Conservation (phyloP, 352 stramenopile species). For the Globisporangium cystogenes region DNA sequence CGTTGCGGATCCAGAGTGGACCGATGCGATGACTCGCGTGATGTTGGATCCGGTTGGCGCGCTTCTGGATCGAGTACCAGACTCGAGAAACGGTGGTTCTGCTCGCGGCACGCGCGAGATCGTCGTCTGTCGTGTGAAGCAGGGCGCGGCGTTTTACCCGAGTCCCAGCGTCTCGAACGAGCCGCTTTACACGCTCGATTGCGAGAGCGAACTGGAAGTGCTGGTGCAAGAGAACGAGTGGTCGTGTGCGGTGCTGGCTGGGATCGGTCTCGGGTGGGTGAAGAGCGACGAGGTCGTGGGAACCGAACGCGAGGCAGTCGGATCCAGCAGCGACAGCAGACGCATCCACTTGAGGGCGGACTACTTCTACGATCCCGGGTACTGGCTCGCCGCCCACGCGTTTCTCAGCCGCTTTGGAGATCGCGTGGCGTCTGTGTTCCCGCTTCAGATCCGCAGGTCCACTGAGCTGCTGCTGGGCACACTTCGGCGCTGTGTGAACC, state of each 20-base stretch:
- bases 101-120: neutral
- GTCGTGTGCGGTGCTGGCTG: constrained; percentile 2
- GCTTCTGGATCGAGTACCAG: constrained; percentile 1
- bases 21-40: neutral
- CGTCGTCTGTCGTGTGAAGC: constrained; percentile 1
- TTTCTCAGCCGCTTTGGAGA: constrained; percentile 2
- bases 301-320: neutral
- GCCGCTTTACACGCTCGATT: neutral
- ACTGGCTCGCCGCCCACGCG: neutral
- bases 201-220: neutral
- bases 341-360: no score
- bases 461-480: neutral
- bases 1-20: neutral
- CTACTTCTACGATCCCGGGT: no score
- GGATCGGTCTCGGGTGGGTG: constrained; percentile 1
- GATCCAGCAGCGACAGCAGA: no score
- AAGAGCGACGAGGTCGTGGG: neutral
- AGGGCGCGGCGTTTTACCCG: constrained; percentile 2
- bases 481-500: constrained; percentile 2
- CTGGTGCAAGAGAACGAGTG: constrained; percentile 1
- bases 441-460: neutral
- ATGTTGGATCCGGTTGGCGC: constrained; percentile 1
- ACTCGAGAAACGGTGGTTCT: no score
- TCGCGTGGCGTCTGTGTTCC: neutral
- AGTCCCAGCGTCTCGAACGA: neutral